These are phyloP conservation scores for Floccularia luteovirens DNA, from an alignment of 768 basidiomycete genomes.

Conservation along the genomic window DNA sequence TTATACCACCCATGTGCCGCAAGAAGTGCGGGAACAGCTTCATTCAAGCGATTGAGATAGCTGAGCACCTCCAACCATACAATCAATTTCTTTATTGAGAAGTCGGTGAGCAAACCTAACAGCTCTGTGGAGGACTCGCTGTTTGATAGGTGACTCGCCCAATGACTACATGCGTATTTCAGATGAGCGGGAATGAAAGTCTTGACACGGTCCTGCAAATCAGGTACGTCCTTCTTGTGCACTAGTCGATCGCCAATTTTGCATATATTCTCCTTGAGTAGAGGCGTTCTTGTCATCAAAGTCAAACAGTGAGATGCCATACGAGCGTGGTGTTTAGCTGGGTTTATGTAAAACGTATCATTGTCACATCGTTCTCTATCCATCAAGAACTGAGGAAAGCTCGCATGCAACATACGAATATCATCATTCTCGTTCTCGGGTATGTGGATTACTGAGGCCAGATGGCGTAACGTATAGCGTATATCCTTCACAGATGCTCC, in stretches of 20 bases:
- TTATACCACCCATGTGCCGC: not conserved
- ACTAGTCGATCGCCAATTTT: no score
- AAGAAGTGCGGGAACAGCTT: not conserved
- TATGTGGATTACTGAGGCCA: not conserved
- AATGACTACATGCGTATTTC: no score
- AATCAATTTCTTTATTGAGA: not conserved
- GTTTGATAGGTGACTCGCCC: no score
- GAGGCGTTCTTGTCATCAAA: no score
- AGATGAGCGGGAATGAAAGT: no score
- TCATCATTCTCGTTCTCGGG: not conserved
- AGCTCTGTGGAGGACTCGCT: no score
- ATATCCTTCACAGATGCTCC: not conserved
- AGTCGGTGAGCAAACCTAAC: no score
- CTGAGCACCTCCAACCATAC: constrained; percentile 1
- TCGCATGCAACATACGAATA: not conserved
- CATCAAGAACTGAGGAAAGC: not conserved
- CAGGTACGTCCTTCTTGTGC: no score
- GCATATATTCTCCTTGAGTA: no score
- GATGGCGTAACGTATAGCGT: not conserved
- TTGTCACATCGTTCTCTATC: not conserved
- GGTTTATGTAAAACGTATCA: not conserved
- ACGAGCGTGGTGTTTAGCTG: not conserved
- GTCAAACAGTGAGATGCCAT: not conserved
- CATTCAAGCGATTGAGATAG: not conserved
- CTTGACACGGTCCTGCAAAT: no score